A percentile compares a stretch with the other conserved stretches of the same genome.
phyloP scores from a whole-genome alignment of 441 rosid genomes.

The Croton setiger region DNA sequence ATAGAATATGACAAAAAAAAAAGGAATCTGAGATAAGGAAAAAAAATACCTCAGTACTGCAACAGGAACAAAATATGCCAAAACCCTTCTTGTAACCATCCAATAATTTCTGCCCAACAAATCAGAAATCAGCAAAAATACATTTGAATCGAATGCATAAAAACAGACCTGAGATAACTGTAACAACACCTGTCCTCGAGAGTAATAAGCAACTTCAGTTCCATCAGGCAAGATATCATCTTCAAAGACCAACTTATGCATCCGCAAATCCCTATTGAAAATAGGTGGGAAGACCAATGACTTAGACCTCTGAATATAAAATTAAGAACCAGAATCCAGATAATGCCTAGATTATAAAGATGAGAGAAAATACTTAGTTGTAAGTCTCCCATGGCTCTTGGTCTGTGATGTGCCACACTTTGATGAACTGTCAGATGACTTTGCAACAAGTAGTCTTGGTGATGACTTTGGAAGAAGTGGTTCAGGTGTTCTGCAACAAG shows the following conservation, averaged over 20 bases:
- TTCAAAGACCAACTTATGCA: slow-evolving; percentile 89
- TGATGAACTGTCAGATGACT: slow-evolving; percentile 32
- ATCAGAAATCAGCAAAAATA: slow-evolving; percentile 26
- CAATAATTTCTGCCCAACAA: slow-evolving; percentile 67
- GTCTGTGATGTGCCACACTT: slow-evolving; percentile 39
- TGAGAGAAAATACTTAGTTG: slow-evolving; percentile 49
- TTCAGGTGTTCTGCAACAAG: slow-evolving; percentile 45
- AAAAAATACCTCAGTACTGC: slow-evolving; percentile 60
- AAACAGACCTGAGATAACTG: background rate
- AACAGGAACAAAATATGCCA: slow-evolving; percentile 84
- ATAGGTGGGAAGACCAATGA: slow-evolving; percentile 12
- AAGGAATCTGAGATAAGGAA: slow-evolving; percentile 11
- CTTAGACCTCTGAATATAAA: slow-evolving; percentile 7
- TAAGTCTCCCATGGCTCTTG: slow-evolving; percentile 66
- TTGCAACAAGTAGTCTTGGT: slow-evolving; percentile 11
- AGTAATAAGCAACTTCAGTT: slow-evolving; percentile 82
- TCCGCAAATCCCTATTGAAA: slow-evolving; percentile 64
- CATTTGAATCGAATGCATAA: slow-evolving; percentile 14
- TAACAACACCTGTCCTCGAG: slow-evolving; percentile 69
- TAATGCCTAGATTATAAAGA: background rate
- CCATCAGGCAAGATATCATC: slow-evolving; percentile 85
- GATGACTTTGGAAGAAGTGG: slow-evolving; percentile 19
- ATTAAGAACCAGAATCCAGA: background rate
- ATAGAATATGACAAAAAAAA: slow-evolving; percentile 8
- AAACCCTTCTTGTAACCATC: slow-evolving; percentile 78